Evolutionary conservation across 768 basidiomycete genomes (phyloP), one percentile per base, ranked within the genome.

Genomic region (Auriculariales sp.): DNA sequence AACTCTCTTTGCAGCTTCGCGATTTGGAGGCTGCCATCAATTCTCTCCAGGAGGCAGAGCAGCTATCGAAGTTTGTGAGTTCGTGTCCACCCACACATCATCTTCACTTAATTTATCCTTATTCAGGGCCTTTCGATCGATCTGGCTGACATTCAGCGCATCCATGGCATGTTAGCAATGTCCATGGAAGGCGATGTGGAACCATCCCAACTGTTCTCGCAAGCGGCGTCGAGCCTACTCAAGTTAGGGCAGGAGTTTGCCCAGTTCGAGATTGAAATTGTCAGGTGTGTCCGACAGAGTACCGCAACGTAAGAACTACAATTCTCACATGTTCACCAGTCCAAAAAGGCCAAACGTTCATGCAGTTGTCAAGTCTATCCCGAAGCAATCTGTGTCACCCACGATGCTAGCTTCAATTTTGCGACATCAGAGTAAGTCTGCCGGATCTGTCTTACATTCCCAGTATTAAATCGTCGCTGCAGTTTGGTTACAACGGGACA

Each of bases 401-500:
- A 69, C 71, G 12, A 62, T 86, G 17, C 62, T 81, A 25, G 79
- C 79, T 2, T 63, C 71, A 2, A 68, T 88, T 33, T 64, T 88
- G 46, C 71, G 78, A 30, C 79, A 79, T 58, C 79, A 79, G 53
- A 77, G 87, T 89, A 54, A 59, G 82, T 65, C 12, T 42, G 47
- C n/a, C 34, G 2, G 31, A 10, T 49, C n/a, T 49, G 9, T 27
- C 33, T 14, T 32, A 28, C 28, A 56, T 28, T 11, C 10, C 10
- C 33, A 19, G 27, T 55, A 19, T 29, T 60, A 48, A 53, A 44
- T 27, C 12, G 11, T 12, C 2, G 2, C 25, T 17, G 48, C 12
- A 84, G 84, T 86, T 33, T 85, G 82, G 77, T 62, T 82, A 10
- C 60, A 79, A 12, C 76, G 81, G 15, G 70, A 82, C 54, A 73